phyloP scores from a whole-genome alignment of 1,284 basidiomycete genomes.

The Gomphus bonarii region DNA sequence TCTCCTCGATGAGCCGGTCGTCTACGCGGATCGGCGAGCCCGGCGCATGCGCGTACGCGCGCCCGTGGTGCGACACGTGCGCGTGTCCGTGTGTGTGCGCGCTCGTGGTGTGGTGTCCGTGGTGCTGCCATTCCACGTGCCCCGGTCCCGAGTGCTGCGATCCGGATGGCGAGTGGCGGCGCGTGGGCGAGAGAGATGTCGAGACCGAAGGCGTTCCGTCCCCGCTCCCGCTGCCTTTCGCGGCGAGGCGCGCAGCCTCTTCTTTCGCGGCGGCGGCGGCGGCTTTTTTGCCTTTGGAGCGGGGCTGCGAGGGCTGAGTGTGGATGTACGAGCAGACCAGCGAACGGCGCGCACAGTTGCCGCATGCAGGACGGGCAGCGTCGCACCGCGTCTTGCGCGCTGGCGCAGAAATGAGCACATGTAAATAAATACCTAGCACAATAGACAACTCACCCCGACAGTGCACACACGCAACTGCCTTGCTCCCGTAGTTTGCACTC shows the following conservation, averaged over 20 bases:
- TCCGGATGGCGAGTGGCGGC: background rate
- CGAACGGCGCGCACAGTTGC: slow-evolving; percentile 62
- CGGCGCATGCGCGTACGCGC: background rate
- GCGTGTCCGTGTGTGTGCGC: background rate
- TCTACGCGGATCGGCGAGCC: slow-evolving; percentile 1
- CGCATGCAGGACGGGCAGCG: slow-evolving; percentile 66
- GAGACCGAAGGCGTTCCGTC: background rate
- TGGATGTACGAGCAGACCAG: slow-evolving; percentile 57
- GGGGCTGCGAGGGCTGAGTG: slow-evolving; percentile 5
- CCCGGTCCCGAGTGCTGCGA: background rate
- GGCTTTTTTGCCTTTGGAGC: slow-evolving; percentile 9
- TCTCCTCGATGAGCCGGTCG: slow-evolving; percentile 5
- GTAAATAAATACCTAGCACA: background rate
- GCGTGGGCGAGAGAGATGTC: background rate
- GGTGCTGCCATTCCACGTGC: background rate
- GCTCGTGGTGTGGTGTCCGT: background rate
- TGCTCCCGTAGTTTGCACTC: slow-evolving; percentile 59
- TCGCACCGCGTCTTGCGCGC: slow-evolving; percentile 80
- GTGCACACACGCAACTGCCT: slow-evolving; percentile 75
- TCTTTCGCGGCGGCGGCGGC: background rate
- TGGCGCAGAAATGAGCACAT: slow-evolving; percentile 21
- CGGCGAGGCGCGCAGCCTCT: background rate
- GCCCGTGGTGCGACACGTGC: background rate
- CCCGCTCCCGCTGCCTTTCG: background rate
- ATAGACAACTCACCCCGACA: slow-evolving; percentile 54